Evolutionary conservation across 148 eudicot genomes (phyloP).

Genomic region (Chenopodium formosanum): DNA sequence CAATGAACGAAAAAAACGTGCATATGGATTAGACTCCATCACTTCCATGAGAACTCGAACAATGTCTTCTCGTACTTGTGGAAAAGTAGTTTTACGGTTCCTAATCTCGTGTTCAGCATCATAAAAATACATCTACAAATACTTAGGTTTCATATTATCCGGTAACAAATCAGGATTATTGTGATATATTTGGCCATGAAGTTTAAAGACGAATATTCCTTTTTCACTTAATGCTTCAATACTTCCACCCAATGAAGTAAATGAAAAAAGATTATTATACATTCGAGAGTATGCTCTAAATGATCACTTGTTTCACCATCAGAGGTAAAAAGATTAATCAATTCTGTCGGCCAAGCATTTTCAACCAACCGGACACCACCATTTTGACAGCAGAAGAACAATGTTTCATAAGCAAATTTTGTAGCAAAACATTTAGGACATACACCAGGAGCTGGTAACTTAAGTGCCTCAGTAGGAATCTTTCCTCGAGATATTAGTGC

Average conservation of each 20-base stretch:
- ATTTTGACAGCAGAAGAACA: not conserved
- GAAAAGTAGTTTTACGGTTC: too few species aligned
- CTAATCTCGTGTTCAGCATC: not conserved
- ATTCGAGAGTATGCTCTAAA: not conserved
- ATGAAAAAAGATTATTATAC: slow-evolving; percentile 3
- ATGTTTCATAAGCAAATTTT: not conserved
- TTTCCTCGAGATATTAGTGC: too few species aligned
- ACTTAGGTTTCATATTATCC: not conserved
- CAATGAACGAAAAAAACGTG: not conserved
- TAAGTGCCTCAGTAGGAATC: too few species aligned
- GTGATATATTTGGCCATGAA: not conserved
- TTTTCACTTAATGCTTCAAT: not conserved
- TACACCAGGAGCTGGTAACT: too few species aligned
- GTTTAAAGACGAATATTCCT: not conserved
- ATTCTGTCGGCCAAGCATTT: not conserved
- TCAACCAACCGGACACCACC: not conserved
- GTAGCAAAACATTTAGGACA: not conserved
- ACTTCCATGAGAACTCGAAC: not conserved
- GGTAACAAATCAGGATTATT: not conserved
- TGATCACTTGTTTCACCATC: not conserved
- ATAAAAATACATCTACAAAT: not conserved
- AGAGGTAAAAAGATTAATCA: not conserved
- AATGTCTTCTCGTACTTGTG: not conserved
- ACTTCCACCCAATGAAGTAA: not conserved
- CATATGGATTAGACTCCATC: slow-evolving; percentile 10